Evolutionary conservation across 345 rosid genomes (phyloP), one percentile per base, ranked within the genome.

Genomic region (Xanthoceras sorbifolium): DNA sequence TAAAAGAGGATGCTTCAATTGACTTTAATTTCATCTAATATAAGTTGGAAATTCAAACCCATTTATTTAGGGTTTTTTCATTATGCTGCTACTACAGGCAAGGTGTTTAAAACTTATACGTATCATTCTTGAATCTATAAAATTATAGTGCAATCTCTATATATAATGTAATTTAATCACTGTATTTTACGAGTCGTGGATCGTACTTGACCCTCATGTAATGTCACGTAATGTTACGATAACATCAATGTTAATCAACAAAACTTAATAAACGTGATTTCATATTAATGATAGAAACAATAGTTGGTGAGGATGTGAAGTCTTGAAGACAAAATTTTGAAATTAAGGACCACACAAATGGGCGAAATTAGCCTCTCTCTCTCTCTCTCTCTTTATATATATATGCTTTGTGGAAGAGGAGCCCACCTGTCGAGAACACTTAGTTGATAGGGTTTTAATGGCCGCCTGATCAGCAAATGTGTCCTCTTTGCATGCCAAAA

Each of bases 361-460:
- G 31, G 18, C 48, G 25, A 55, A 20, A 55, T n/a, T 55, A 55
- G 23, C n/a, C 26, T 55, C 60, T 54, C 6, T 54, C 17, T 46
- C 15, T 46, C 42, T 38, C 0, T 38, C 0, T 38, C n/a, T n/a
- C n/a, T 42, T 1, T 5, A 5, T 6, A 42, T 42, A 50, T 50
- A 50, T 50, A 50, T 50, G 22, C 14, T 17, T 17, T 29, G 67
- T 64, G 25, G 36, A 32, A 18, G 22, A 3, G 9, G 74, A 71
- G 65, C 75, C 52, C 75, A 60, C 76, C 23, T 72, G 67, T 40
- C n/a, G 44, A 73, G 4, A 32, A 62, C 57, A 73, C 4, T 60
- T 73, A 28, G 26, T 73, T 61, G 23, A 29, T 42, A 28, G 40
- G 68, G 25, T 61, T 28, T 42, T 10, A 18, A 62, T 65, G 69